Conservation (phyloP, 2,329 filamentous ascomycete species). For the Annulohypoxylon truncatum region DNA sequence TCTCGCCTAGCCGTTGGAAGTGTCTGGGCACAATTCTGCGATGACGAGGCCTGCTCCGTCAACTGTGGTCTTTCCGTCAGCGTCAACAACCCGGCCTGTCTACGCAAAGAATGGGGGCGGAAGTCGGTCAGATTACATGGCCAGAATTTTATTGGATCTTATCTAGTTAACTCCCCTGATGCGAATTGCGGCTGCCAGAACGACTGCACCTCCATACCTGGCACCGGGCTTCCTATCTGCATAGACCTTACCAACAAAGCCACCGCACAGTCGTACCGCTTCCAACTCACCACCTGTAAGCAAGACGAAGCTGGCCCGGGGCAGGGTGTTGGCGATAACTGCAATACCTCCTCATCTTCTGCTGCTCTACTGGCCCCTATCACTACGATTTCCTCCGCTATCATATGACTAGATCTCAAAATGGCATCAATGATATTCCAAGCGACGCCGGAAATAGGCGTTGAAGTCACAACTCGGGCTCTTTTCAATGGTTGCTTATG, state of each 20-base stretch:
- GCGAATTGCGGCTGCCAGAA: constrained; percentile 28
- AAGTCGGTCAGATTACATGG: constrained; percentile 12
- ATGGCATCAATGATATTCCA: neutral
- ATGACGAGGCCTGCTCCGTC: constrained; percentile 21
- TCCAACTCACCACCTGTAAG: constrained; percentile 33
- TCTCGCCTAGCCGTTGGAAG: neutral
- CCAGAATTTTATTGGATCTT: constrained; percentile 18
- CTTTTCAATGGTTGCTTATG: neutral
- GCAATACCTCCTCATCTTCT: neutral
- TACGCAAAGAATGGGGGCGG: constrained; percentile 13
- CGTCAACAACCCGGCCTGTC: constrained; percentile 20
- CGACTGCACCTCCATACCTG: constrained; percentile 30
- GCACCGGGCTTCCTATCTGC: constrained; percentile 17
- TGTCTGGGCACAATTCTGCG: constrained; percentile 37
- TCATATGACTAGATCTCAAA: neutral
- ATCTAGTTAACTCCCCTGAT: constrained; percentile 33
- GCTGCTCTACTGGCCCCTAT: neutral
- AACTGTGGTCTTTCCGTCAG: constrained; percentile 30
- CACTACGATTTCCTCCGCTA: neutral
- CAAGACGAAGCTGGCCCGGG: constrained; percentile 23
- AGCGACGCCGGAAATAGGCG: neutral
- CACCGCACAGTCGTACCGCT: constrained; percentile 25
- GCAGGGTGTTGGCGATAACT: constrained; percentile 28
- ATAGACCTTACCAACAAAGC: constrained; percentile 24
- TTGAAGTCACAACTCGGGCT: neutral